phyloP scores from a whole-genome alignment of 768 basidiomycete genomes.

The Termitomyces sp. region DNA sequence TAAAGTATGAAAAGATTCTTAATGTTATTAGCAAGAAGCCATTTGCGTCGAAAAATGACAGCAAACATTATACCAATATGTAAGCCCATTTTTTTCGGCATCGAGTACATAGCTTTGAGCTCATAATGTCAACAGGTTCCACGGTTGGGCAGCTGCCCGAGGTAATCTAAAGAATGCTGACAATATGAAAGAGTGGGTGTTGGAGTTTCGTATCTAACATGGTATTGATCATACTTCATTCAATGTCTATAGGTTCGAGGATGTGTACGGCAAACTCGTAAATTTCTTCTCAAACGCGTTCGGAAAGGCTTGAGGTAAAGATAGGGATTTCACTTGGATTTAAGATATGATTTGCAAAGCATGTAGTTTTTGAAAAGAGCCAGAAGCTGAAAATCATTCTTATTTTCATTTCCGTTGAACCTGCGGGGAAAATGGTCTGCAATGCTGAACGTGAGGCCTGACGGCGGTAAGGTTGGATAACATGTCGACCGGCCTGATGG shows the following conservation, averaged over 20 bases:
- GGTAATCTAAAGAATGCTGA: constrained; percentile 52
- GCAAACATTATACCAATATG: constrained; percentile 48
- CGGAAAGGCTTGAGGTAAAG: constrained; percentile 3
- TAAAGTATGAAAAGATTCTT: constrained; percentile 47
- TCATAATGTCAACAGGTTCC: constrained; percentile 35
- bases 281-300: constrained; percentile 42
- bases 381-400: too few species aligned
- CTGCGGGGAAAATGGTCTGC: too few species aligned
- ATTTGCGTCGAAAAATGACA: constrained; percentile 44
- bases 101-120: not conserved
- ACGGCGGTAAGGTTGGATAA: too few species aligned
- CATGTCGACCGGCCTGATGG: too few species aligned
- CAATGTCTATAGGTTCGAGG: constrained; percentile 36
- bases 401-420: too few species aligned
- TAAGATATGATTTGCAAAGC: too few species aligned
- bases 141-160: constrained; percentile 65
- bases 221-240: not conserved
- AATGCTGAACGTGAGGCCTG: too few species aligned
- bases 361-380: too few species aligned
- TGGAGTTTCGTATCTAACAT: not conserved
- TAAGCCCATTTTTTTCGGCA: constrained; percentile 18
- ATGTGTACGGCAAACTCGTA: constrained; percentile 52
- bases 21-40: constrained; percentile 46
- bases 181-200: constrained; percentile 50
- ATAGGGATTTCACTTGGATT: too few species aligned